A percentile compares a stretch with the other conserved stretches of the same genome.
phyloP scores from a whole-genome alignment of 345 rosid species.

The Noccaea caerulescens region DNA sequence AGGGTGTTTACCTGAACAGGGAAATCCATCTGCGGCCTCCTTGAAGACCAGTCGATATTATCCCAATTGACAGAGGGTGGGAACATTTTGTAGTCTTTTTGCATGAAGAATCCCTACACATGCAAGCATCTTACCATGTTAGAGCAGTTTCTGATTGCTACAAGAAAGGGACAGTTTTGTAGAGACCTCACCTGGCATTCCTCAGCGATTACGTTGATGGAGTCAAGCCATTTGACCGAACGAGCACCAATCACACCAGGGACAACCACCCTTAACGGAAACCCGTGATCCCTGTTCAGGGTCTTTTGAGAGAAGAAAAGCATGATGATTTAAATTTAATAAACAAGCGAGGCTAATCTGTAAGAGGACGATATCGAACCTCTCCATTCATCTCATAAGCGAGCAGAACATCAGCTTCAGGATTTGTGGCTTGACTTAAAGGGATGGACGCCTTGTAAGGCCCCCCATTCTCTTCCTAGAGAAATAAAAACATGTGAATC shows the following conservation, averaged over 20 bases:
- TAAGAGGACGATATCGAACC: conserved; percentile 46
- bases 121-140: conserved; percentile 23
- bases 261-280: conserved; percentile 82
- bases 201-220: conserved; percentile 76
- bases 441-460: conserved; percentile 97
- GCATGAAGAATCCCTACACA: conserved; percentile 94
- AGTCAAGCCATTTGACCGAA: conserved; percentile 97
- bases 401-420: conserved; percentile 93
- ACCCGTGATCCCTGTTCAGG: conserved; percentile 94
- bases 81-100: conserved; percentile 97
- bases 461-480: conserved; percentile 98
- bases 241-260: conserved; percentile 99
- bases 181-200: conserved; percentile 90
- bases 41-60: conserved; percentile 82
- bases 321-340: neutral
- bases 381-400: conserved; percentile 99
- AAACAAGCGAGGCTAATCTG: neutral
- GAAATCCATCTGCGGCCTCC: conserved; percentile 97
- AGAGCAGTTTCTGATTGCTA: conserved; percentile 25
- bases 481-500: conserved; percentile 10
- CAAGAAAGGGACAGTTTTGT: conserved; percentile 6
- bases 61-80: conserved; percentile 97
- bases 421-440: conserved; percentile 78
- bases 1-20: conserved; percentile 79
- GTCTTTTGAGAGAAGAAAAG: conserved; percentile 53